Evolutionary conservation across 1,284 basidiomycete species (phyloP).

Genomic region (Ustilago hordei): DNA sequence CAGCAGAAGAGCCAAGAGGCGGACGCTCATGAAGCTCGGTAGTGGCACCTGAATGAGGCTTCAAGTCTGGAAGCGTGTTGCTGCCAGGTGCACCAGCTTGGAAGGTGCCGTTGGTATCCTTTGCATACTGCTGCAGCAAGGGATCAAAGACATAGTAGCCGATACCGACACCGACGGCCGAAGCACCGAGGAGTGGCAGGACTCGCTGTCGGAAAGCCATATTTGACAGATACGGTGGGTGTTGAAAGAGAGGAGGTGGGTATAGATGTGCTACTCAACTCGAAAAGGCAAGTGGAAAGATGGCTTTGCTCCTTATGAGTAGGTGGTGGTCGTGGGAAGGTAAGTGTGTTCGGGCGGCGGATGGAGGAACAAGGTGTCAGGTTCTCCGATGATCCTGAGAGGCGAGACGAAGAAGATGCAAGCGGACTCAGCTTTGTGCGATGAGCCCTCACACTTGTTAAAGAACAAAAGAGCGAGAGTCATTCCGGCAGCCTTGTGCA

Average conservation of each 20-base stretch:
- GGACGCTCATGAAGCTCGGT: conserved; percentile 47
- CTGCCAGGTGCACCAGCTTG: conserved; percentile 33
- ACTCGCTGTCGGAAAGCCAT: conserved; percentile 54
- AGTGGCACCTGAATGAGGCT: conserved; percentile 27
- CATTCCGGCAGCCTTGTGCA: conserved; percentile 21
- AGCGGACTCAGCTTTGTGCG: conserved; percentile 30
- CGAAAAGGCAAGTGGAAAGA: neutral
- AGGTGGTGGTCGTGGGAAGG: conserved; percentile 1
- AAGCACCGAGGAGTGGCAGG: conserved; percentile 43
- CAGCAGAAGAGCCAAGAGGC: conserved; percentile 46
- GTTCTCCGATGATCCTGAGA: no score
- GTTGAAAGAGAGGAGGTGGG: conserved; percentile 1
- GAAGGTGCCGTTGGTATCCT: conserved; percentile 52
- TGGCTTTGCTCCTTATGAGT: neutral
- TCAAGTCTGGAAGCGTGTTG: conserved; percentile 44
- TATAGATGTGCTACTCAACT: conserved; percentile 1
- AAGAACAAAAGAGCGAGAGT: neutral
- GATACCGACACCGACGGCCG: conserved; percentile 50
- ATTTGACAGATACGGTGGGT: neutral
- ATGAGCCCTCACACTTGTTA: neutral
- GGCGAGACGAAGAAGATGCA: conserved; percentile 13
- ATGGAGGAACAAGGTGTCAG: neutral
- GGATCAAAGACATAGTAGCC: conserved; percentile 57
- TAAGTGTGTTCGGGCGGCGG: neutral
- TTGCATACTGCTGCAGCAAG: conserved; percentile 45